Conservation (phyloP, 2,329 filamentous ascomycete genomes). For the Microdochium bolleyi region DNA sequence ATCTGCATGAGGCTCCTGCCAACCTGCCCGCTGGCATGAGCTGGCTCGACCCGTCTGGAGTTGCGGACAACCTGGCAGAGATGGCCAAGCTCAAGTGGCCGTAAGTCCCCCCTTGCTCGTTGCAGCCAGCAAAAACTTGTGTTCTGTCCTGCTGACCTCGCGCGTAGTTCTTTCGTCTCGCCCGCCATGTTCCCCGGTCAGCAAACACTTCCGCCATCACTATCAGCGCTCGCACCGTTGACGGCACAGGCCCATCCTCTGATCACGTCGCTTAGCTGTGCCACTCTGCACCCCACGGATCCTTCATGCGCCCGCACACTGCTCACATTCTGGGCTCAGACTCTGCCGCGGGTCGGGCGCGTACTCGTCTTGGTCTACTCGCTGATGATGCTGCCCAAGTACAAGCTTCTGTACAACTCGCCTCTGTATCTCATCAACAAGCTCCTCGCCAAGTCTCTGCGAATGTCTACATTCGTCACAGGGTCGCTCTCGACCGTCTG, state of each 20-base stretch:
- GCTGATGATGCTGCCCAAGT: constrained; percentile 60
- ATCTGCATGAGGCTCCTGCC: constrained; percentile 65
- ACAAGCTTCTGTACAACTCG: constrained; percentile 59
- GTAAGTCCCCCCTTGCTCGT: constrained; percentile 40
- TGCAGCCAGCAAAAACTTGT: not conserved
- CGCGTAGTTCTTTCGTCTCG: constrained; percentile 61
- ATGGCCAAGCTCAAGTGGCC: constrained; percentile 83
- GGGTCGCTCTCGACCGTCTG: constrained; percentile 80
- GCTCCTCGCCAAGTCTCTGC: constrained; percentile 62
- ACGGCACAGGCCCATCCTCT: constrained; percentile 80
- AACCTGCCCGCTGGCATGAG: constrained; percentile 56
- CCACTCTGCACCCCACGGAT: constrained; percentile 77
- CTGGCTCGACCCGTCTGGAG: constrained; percentile 71
- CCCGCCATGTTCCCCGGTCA: constrained; percentile 78
- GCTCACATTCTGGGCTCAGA: constrained; percentile 76
- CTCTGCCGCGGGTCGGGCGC: constrained; percentile 71
- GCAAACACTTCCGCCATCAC: constrained; percentile 55
- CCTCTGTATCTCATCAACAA: constrained; percentile 60
- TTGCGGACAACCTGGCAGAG: constrained; percentile 72
- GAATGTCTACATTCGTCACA: constrained; percentile 70
- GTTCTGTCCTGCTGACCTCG: not conserved
- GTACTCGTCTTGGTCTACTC: constrained; percentile 71
- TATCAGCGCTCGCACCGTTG: constrained; percentile 66
- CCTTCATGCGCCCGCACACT: constrained; percentile 85
- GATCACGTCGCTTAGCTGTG: constrained; percentile 79